Conservation (phyloP, 2,329 filamentous ascomycete species). For the Macrophomina tecta region DNA sequence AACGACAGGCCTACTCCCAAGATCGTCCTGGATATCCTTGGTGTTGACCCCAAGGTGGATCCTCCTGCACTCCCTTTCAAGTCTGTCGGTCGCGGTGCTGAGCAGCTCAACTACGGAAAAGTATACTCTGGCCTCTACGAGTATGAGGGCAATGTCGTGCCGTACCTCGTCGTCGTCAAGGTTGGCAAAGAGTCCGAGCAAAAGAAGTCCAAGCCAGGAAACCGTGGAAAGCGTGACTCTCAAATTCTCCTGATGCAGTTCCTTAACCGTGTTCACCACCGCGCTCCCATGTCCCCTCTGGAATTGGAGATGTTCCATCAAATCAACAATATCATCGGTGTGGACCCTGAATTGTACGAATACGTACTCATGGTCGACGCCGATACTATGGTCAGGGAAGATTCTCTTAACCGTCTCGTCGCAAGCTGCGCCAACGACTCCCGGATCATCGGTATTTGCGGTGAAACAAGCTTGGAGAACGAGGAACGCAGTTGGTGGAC, state of each 20-base stretch:
- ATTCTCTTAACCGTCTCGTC: slow-evolving; percentile 90
- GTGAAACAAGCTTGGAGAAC: slow-evolving; percentile 94
- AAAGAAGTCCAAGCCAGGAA: slow-evolving; percentile 87
- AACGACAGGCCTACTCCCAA: slow-evolving; percentile 97
- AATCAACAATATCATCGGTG: slow-evolving; percentile 98
- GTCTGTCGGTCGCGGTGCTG: slow-evolving; percentile 84
- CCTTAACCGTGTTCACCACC: slow-evolving; percentile 96
- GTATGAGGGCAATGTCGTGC: slow-evolving; percentile 95
- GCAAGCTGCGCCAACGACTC: slow-evolving; percentile 91
- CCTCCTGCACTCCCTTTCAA: slow-evolving; percentile 94
- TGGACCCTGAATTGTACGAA: slow-evolving; percentile 96
- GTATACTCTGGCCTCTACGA: slow-evolving; percentile 98
- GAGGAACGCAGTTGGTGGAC: slow-evolving; percentile 97
- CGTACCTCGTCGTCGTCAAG: slow-evolving; percentile 95
- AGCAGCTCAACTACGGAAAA: slow-evolving; percentile 97
- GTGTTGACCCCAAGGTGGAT: slow-evolving; percentile 95
- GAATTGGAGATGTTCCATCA: slow-evolving; percentile 99
- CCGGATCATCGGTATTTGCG: slow-evolving; percentile 96
- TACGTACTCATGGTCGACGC: slow-evolving; percentile 98
- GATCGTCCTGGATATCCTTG: slow-evolving; percentile 96
- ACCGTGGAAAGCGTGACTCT: slow-evolving; percentile 97
- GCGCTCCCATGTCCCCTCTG: slow-evolving; percentile 90
- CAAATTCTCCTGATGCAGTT: slow-evolving; percentile 97
- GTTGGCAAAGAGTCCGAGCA: slow-evolving; percentile 97
- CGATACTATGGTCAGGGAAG: slow-evolving; percentile 91